Base-by-base conservation (phyloP, 352 stramenopile species). In the Paralagenidium karlingii region DNA sequence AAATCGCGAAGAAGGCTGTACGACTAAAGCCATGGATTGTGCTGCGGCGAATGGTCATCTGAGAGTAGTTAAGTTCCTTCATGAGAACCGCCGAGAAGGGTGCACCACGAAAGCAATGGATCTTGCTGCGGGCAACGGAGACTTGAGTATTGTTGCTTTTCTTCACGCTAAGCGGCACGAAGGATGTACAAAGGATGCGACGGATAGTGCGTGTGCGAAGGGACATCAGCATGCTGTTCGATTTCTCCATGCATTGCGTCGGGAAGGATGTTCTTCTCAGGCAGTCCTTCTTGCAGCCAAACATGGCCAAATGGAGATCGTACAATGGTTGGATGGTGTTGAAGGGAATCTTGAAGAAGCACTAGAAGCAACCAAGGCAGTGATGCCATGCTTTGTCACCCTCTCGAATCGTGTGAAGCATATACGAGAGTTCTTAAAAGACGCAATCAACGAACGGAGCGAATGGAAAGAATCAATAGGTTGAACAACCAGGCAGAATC, bases 111-210 rank as follows among this genome's bases (percentile, higher is more conserved):
- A 45, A 1, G 68, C 70, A 31, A 71, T 82, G 58, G 52, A 79
- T 19, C 61, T 67, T 30, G 70, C 70, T 20, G 70, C 70, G 15
- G 63, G 63, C 19, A 56, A 63, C 13, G 70, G 68, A 9, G 63
- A 81, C 43, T 21, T 84, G 22, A 46, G 63, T 33, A 60, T 85
- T 11, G 59, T 88, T 18, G 51, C 80, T 38, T 88, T 66, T 60
- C 56, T 88, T 24, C 63, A 66, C 0, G 51, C 65, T 39, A 43
- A 82, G 43, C 63, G 58, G n/a, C 0, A 16, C 5, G 59, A 69
- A 29, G 59, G 55, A 19, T 59, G 55, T 29, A 53, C 55, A 18
- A 45, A 30, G n/a, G 70, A 40, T 49, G 49, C 41, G 46, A 60
- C 37, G 58, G 63, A 25, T 78, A 63, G 53, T 43, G 49, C 40